Percentiles rank a stretch among this genome's conserved stretches.
Conservation (phyloP, 768 basidiomycete genomes). For the Boletus rex-veris region DNA sequence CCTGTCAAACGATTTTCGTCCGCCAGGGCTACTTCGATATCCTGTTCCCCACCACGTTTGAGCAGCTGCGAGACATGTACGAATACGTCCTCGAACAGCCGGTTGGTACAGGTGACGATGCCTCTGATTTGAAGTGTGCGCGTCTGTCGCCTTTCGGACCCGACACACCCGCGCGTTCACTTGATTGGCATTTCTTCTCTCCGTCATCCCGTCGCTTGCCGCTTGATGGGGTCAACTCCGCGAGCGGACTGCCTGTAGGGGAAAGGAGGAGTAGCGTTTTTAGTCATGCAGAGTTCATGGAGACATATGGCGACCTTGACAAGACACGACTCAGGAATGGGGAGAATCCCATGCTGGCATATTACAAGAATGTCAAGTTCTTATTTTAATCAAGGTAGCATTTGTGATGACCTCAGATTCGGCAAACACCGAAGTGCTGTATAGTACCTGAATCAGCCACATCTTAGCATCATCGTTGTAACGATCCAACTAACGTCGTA, state of each 20-base stretch:
- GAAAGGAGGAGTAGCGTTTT: slow-evolving; percentile 82
- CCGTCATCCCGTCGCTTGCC: slow-evolving; percentile 52
- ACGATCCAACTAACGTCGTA: slow-evolving; percentile 13
- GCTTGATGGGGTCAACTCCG: slow-evolving; percentile 66
- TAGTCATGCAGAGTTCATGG: slow-evolving; percentile 85
- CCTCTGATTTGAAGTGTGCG: slow-evolving; percentile 24
- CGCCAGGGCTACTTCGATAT: slow-evolving; percentile 97
- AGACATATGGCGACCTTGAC: slow-evolving; percentile 73
- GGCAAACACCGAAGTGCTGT: slow-evolving; percentile 20
- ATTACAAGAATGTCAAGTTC: slow-evolving; percentile 92
- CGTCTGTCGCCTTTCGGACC: slow-evolving; percentile 53
- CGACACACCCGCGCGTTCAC: slow-evolving; percentile 45
- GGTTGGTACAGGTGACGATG: slow-evolving; percentile 20
- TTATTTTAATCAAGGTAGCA: slow-evolving; percentile 55
- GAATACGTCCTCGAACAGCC: slow-evolving; percentile 73
- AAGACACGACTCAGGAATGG: slow-evolving; percentile 73
- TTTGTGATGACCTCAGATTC: neutral
- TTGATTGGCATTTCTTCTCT: slow-evolving; percentile 69
- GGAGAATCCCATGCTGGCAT: slow-evolving; percentile 85
- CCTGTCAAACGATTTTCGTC: slow-evolving; percentile 87
- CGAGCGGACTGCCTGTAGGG: slow-evolving; percentile 75
- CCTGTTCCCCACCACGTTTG: slow-evolving; percentile 95
- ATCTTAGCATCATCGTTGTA: neutral
- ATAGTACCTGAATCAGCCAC: slow-evolving; percentile 25
- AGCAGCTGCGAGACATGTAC: slow-evolving; percentile 84